These are phyloP conservation scores for Lecanicillium sp. DNA, from an alignment of 2,329 filamentous ascomycete species.

Conservation along the genomic window DNA sequence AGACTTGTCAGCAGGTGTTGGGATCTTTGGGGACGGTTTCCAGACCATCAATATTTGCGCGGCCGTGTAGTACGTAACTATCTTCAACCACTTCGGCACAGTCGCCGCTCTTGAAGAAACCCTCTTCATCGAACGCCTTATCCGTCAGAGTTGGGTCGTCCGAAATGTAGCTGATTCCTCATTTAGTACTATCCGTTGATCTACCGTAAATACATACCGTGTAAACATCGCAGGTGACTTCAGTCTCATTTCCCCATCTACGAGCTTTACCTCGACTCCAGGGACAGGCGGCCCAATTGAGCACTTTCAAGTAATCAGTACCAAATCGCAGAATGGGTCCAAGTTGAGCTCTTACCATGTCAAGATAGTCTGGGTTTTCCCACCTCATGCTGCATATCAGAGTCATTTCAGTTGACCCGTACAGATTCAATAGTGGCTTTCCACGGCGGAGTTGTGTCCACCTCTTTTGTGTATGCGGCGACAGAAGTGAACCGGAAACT, in stretches of 20 bases:
- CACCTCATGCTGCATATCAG: slow-evolving; percentile 1
- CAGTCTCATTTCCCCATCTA: not conserved
- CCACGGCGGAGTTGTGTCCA: not conserved
- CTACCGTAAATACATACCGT: not conserved
- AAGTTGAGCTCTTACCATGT: not conserved
- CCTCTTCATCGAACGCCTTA: not conserved
- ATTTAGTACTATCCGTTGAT: not conserved
- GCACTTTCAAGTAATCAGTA: not conserved
- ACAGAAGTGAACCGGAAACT: not conserved
- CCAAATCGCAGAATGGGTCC: not conserved
- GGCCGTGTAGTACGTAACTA: not conserved
- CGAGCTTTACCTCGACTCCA: not conserved
- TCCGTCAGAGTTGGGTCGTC: not conserved
- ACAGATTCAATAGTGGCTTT: not conserved
- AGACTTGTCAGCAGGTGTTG: not conserved
- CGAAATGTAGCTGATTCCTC: not conserved
- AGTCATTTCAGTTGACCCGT: slow-evolving; percentile 1
- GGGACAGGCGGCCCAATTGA: not conserved
- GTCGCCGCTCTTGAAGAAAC: slow-evolving; percentile 1
- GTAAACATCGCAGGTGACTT: not conserved
- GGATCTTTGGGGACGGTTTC: not conserved
- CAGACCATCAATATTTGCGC: slow-evolving; percentile 1
- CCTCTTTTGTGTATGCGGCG: not conserved
- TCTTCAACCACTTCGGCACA: not conserved
- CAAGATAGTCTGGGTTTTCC: not conserved